Evolutionary conservation across 106 monocot genomes (phyloP).

Genomic region (Amphibolis antarctica): DNA sequence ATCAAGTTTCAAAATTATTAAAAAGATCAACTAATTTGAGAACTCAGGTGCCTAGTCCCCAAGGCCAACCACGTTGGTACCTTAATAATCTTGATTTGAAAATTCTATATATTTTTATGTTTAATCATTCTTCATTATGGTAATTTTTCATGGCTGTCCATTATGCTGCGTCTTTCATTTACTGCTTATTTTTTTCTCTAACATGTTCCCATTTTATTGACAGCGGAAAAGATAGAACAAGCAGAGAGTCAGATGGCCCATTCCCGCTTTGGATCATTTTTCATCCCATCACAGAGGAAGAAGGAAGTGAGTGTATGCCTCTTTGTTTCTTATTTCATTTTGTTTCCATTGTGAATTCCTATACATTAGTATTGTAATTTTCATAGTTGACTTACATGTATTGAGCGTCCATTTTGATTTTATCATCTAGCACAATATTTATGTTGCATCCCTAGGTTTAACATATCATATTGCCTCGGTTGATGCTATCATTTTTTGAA

Average conservation of each 20-base stretch:
- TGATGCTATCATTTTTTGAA: too few relatives aligned
- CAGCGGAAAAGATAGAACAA: constrained; percentile 96
- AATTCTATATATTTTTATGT: too few relatives aligned
- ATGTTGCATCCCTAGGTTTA: too few relatives aligned
- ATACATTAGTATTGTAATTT: not conserved
- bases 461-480: too few relatives aligned
- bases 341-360: not conserved
- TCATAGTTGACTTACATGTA: not conserved
- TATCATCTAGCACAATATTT: too few relatives aligned
- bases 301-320: constrained; percentile 53
- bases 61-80: too few relatives aligned
- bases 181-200: not conserved
- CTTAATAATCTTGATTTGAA: too few relatives aligned
- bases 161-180: not conserved
- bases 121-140: not conserved
- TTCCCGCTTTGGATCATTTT: constrained; percentile 60
- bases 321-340: not conserved
- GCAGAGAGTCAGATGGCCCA: constrained; percentile 87
- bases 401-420: too few relatives aligned
- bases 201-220: constrained; percentile 1
- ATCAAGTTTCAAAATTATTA: too few relatives aligned
- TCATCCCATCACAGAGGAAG: constrained; percentile 66
- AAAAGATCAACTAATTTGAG: too few relatives aligned
- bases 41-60: too few relatives aligned
- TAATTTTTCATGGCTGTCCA: too few relatives aligned